Evolutionary conservation across 164 flowering plant genomes (phyloP).

Genomic region (Dillenia suffruticosa): DNA sequence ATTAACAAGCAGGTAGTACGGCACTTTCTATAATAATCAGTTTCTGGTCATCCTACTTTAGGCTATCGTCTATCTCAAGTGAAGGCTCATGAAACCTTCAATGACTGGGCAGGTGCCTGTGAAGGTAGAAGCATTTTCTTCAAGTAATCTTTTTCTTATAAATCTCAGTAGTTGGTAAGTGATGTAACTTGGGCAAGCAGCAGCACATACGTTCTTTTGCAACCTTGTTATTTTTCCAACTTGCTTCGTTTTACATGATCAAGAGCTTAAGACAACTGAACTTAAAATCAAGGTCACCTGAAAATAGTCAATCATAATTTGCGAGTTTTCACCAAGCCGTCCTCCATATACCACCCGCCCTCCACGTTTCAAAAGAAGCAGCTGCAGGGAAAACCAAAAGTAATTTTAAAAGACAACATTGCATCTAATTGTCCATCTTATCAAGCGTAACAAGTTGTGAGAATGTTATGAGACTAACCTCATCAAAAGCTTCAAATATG

Average conservation of each 20-base stretch:
- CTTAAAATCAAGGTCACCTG: conserved; percentile 38
- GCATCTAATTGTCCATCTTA: not conserved
- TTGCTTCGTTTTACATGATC: not conserved
- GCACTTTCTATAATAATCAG: no score
- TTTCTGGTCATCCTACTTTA: no score
- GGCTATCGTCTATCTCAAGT: no score
- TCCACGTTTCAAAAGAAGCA: conserved; percentile 93
- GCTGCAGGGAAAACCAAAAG: conserved; percentile 33
- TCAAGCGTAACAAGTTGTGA: not conserved
- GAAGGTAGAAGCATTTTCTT: no score
- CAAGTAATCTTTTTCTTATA: no score
- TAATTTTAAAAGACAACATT: not conserved
- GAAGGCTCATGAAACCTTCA: no score
- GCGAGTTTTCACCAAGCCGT: conserved; percentile 66
- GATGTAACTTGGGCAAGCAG: no score
- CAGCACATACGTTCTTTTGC: no score
- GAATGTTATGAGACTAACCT: conserved; percentile 36
- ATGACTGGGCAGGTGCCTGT: no score
- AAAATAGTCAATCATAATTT: conserved; percentile 70
- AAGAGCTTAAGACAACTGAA: not conserved
- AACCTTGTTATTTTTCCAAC: no score
- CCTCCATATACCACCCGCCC: conserved; percentile 93
- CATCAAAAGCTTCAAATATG: conserved; percentile 96
- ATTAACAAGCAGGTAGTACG: no score
- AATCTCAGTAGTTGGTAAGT: no score